These are phyloP conservation scores for Crithidia fasciculata DNA, from an alignment of 208 protist genomes.

Conservation along the genomic window DNA sequence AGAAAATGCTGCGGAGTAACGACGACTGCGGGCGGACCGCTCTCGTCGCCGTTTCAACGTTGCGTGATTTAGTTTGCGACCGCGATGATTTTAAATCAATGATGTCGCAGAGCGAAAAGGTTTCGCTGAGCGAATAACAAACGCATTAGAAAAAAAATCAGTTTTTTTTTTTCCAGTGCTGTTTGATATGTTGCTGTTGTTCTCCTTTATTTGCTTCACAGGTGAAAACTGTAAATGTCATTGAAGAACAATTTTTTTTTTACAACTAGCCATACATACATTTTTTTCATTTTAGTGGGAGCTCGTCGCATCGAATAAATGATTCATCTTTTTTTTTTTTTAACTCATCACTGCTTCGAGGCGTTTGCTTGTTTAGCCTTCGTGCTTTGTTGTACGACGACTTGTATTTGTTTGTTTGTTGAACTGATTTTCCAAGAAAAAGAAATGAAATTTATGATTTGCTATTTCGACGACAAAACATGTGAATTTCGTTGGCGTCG, in stretches of 20 bases:
- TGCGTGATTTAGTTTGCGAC: constrained; percentile 62
- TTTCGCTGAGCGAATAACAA: constrained; percentile 21
- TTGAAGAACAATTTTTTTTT: too few relatives aligned
- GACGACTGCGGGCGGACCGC: constrained; percentile 40
- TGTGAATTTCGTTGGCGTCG: too few relatives aligned
- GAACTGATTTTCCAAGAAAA: too few relatives aligned
- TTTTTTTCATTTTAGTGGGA: too few relatives aligned
- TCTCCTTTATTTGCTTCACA: neutral
- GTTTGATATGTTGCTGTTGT: neutral
- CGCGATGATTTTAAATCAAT: constrained; percentile 48
- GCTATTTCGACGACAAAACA: too few relatives aligned
- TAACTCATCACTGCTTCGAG: neutral
- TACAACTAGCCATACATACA: too few relatives aligned
- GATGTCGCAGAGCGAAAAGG: constrained; percentile 26
- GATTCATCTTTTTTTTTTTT: constrained; percentile 6
- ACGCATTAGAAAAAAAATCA: neutral
- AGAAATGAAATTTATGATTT: too few relatives aligned
- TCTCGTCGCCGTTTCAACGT: constrained; percentile 46
- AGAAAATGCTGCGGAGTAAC: constrained; percentile 34
- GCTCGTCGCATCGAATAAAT: too few relatives aligned
- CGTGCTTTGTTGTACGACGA: neutral
- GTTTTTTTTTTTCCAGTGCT: too few relatives aligned
- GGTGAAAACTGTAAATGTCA: too few relatives aligned
- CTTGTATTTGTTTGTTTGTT: neutral
- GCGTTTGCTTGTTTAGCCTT: too few relatives aligned